Evolutionary conservation across 257 asterid genomes (phyloP).

Genomic region (Forsythia viridissima): DNA sequence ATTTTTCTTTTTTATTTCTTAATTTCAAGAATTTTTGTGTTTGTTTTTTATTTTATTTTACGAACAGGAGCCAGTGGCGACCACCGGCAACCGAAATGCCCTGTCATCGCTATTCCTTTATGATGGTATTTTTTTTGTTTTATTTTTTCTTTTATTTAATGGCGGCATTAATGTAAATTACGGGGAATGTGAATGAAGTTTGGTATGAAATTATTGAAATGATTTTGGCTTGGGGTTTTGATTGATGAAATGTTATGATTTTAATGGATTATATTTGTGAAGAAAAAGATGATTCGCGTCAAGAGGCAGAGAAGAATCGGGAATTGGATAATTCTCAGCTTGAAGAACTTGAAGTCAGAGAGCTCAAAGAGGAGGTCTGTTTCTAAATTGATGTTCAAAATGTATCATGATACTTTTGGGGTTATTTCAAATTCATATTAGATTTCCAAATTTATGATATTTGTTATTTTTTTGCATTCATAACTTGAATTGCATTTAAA

Average conservation of each 20-base stretch:
- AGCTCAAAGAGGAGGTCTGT: slow-evolving; percentile 73
- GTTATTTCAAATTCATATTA: not conserved
- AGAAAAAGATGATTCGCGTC: slow-evolving; percentile 30
- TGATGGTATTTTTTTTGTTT: slow-evolving; percentile 50
- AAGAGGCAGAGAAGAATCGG: slow-evolving; percentile 37
- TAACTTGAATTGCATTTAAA: not conserved
- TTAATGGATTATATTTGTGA: slow-evolving; percentile 25
- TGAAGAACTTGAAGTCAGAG: slow-evolving; percentile 40
- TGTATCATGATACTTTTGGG: not conserved
- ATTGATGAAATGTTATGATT: not conserved
- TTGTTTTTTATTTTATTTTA: slow-evolving; percentile 3
- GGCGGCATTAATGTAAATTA: not conserved
- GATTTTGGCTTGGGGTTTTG: not conserved
- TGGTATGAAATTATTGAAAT: not conserved
- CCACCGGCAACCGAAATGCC: slow-evolving; percentile 56
- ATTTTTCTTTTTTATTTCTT: not conserved
- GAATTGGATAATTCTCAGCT: slow-evolving; percentile 28
- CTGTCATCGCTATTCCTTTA: slow-evolving; percentile 63
- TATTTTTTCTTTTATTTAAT: too few relatives aligned
- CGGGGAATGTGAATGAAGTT: not conserved
- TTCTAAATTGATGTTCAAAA: not conserved
- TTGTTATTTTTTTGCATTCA: not conserved
- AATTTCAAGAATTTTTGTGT: slow-evolving; percentile 1
- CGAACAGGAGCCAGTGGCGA: slow-evolving; percentile 53
- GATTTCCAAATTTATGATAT: not conserved